Evolutionary conservation across 768 basidiomycete genomes (phyloP).

Genomic region (Xerocomus brunneocitrinus): DNA sequence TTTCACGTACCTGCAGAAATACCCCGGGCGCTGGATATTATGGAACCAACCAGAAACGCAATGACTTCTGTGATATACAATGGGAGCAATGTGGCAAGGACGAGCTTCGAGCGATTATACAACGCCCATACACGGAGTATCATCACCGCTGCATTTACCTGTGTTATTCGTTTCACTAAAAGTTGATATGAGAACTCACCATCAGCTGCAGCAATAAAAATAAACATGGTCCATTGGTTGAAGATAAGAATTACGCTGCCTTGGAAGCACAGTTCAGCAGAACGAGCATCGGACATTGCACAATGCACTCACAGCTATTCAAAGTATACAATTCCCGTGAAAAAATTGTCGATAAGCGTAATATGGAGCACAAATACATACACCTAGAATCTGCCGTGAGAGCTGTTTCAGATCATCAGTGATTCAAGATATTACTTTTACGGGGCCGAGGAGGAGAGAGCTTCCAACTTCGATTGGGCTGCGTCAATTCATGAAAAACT

Average conservation of each 20-base stretch:
- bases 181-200: background rate
- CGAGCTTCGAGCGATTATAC: background rate
- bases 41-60: background rate
- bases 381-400: background rate
- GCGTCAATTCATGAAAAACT: background rate
- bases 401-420: no score
- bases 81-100: background rate
- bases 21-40: background rate
- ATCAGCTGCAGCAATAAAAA: background rate
- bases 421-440: background rate
- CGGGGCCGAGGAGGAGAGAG: constrained; percentile 8
- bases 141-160: background rate
- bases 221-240: background rate
- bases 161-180: background rate
- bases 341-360: background rate
- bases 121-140: background rate
- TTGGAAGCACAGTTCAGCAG: background rate
- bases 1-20: background rate
- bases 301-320: constrained; percentile 9
- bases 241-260: background rate
- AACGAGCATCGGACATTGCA: no score
- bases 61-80: background rate
- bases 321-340: background rate
- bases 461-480: constrained; percentile 4
- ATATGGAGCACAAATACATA: background rate